Base-by-base conservation (phyloP, 495 filamentous ascomycete genomes). In the Filosporella fistucella region DNA sequence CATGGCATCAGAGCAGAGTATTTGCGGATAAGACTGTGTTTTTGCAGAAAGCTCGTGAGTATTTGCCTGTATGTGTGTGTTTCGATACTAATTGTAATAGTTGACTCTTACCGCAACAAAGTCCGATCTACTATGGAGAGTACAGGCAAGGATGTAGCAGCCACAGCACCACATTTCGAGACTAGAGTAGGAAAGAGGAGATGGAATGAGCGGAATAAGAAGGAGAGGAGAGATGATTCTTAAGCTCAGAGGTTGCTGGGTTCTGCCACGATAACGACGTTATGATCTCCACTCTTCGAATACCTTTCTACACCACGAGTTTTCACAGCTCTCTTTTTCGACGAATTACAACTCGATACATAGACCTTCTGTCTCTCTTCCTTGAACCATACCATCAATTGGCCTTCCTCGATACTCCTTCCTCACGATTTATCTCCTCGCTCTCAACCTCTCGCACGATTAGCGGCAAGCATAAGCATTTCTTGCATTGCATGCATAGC, bases 91-190 rank as follows among this genome's bases (percentile, higher is more conserved):
- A 54, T 28, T 14, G 12, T 35, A 33, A 49, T 56, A 97, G 91
- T 98, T 63, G 93, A 98, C 57, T 87, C 84, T 45, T 96, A 96
- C 63, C 80, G 93, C 26, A 94, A 89, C 60, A 98, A 96, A 70
- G 94, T 91, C 69, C 76, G 84, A 43, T 85, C 74, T 48, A 85
- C 84, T 34, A 89, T 93, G 72, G 72, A 90, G 42, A 77, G 72
- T 12, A 74, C 78, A 10, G 86, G 85, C 32, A 80, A 90, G 52
- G 86, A 91, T 38, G 74, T 86, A 23, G 66, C 70, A 21, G 74
- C 75, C 18, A 77, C 85, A 23, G 85, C 88, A 18, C 82, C 85
- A 25, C 89, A 95, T 66, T 91, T 91, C 60, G 89, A 96, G 64
- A 95, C 89, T 1, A 76, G 91, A 29, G 77, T 83, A 28, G 91